These are phyloP conservation scores for Kwoniella sp. DNA, from an alignment of 768 basidiomycete genomes.

Conservation along the genomic window DNA sequence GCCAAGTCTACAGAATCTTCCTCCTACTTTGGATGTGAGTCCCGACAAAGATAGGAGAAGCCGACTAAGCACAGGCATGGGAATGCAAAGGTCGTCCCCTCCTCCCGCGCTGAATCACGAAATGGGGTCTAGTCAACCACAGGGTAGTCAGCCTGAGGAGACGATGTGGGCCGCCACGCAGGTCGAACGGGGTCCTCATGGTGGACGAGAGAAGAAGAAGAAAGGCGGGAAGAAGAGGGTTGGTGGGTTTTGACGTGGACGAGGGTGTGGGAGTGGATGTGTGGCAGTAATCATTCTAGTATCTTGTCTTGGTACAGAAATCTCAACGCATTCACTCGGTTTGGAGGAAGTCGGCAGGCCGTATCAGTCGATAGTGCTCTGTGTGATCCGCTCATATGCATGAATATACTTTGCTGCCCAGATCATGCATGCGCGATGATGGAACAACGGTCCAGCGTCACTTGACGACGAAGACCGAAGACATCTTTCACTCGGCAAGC, in stretches of 20 bases:
- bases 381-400: no score
- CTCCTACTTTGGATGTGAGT: not conserved
- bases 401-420: no score
- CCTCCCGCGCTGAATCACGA: not conserved
- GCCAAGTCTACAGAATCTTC: not conserved
- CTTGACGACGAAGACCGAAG: no score
- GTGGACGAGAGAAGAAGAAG: slow-evolving; percentile 36
- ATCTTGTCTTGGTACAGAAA: no score
- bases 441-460: no score
- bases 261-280: no score
- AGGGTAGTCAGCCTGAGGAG: slow-evolving; percentile 11
- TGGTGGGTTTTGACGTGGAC: slow-evolving; percentile 41
- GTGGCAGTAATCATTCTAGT: no score
- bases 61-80: not conserved
- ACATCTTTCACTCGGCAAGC: no score
- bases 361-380: no score
- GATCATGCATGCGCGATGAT: not conserved
- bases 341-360: no score
- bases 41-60: not conserved
- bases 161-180: slow-evolving; percentile 28
- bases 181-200: slow-evolving; percentile 41
- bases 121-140: not conserved
- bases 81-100: not conserved
- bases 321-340: no score
- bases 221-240: slow-evolving; percentile 34